phyloP scores from a whole-genome alignment of 2,329 filamentous ascomycete species.

The Talaromyces sp. region DNA sequence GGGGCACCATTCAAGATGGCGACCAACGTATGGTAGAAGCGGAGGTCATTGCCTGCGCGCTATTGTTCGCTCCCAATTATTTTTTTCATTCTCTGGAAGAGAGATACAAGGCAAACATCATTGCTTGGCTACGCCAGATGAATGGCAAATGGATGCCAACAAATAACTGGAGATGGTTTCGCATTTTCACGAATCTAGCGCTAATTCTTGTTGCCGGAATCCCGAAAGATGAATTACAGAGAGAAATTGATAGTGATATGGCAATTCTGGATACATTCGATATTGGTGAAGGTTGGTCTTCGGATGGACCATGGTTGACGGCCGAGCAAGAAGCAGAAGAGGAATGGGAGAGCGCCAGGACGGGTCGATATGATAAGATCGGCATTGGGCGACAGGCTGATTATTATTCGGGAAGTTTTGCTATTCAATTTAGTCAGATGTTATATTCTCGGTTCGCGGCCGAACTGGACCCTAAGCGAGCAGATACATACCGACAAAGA shows the following conservation, averaged over 20 bases:
- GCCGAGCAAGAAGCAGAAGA: neutral
- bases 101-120: slow-evolving; percentile 63
- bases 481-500: neutral
- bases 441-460: slow-evolving; percentile 70
- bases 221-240: neutral
- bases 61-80: slow-evolving; percentile 62
- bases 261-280: slow-evolving; percentile 77
- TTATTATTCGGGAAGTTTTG: slow-evolving; percentile 79
- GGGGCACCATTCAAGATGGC: slow-evolving; percentile 71
- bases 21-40: slow-evolving; percentile 85
- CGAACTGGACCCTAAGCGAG: slow-evolving; percentile 55
- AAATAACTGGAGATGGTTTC: slow-evolving; percentile 79
- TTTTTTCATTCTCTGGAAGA: slow-evolving; percentile 66
- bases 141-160: slow-evolving; percentile 69
- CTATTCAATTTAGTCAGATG: slow-evolving; percentile 75
- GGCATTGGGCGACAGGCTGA: slow-evolving; percentile 71
- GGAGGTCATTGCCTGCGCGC: slow-evolving; percentile 71
- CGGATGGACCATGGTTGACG: slow-evolving; percentile 61
- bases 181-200: slow-evolving; percentile 77
- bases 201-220: slow-evolving; percentile 33
- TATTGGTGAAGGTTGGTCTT: slow-evolving; percentile 77
- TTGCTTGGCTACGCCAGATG: slow-evolving; percentile 71
- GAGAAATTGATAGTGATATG: slow-evolving; percentile 62
- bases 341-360: neutral
- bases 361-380: neutral